These are phyloP conservation scores for Malassezia caprae DNA, from an alignment of 1,284 basidiomycete genomes.

Conservation along the genomic window DNA sequence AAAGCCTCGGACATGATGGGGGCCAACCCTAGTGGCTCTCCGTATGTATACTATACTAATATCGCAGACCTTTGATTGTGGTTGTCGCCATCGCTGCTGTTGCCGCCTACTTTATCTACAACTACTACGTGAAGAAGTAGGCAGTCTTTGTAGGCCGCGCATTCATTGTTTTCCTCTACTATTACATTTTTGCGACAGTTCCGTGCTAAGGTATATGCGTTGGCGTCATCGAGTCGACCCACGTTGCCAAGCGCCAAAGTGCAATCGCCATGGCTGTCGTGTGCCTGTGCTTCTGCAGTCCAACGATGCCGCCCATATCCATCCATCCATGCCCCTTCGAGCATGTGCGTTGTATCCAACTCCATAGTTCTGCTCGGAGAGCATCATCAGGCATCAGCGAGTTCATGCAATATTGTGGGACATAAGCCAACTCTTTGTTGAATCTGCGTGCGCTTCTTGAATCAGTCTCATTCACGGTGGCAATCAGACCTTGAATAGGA, in stretches of 20 bases:
- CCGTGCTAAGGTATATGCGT: not conserved
- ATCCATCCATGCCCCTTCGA: not conserved
- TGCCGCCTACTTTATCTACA: constrained; percentile 11
- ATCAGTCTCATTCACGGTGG: not conserved
- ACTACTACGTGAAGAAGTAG: constrained; percentile 3
- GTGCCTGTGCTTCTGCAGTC: not conserved
- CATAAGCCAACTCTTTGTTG: not conserved
- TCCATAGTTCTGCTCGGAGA: not conserved
- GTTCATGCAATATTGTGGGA: not conserved
- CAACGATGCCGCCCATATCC: not conserved
- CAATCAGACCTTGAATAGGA: not conserved
- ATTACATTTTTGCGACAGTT: not conserved
- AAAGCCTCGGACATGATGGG: constrained; percentile 1
- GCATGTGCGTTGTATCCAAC: not conserved
- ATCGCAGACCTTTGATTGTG: constrained; percentile 7
- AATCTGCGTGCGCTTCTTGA: not conserved
- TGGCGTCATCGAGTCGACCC: constrained; percentile 5
- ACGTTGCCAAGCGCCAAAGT: constrained; percentile 12
- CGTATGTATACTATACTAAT: constrained; percentile 7
- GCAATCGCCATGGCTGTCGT: constrained; percentile 1
- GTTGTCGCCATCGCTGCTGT: constrained; percentile 6
- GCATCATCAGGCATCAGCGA: not conserved
- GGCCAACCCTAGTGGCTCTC: not conserved
- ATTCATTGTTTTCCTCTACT: not conserved
- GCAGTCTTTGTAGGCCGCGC: not conserved